Evolutionary conservation across 1,284 basidiomycete genomes (phyloP).

Genomic region (Hypsizygus ulmarius): DNA sequence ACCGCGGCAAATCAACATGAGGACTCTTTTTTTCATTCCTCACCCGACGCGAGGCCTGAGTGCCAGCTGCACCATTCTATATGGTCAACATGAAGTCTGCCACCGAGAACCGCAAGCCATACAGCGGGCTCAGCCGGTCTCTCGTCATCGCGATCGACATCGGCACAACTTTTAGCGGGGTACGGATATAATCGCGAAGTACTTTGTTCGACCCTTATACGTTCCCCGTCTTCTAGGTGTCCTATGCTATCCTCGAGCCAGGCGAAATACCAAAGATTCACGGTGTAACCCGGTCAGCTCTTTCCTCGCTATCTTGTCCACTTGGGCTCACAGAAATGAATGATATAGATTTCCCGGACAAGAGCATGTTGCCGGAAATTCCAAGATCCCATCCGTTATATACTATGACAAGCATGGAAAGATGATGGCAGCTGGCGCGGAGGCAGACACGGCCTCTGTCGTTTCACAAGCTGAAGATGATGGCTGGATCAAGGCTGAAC

Average conservation of each 20-base stretch:
- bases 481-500: conserved; percentile 67
- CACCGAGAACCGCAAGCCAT: conserved; percentile 66
- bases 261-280: conserved; percentile 71
- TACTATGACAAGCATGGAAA: conserved; percentile 64
- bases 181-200: conserved; percentile 24
- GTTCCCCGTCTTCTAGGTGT: conserved; percentile 40
- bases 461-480: conserved; percentile 68
- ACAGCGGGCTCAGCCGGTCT: conserved; percentile 56
- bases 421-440: conserved; percentile 70
- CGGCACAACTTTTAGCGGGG: conserved; percentile 74
- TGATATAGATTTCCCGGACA: conserved; percentile 69
- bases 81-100: conserved; percentile 38
- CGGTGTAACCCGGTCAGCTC: conserved; percentile 62
- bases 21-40: conserved; percentile 13
- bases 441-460: conserved; percentile 61
- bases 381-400: conserved; percentile 74
- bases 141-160: conserved; percentile 74
- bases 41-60: conserved; percentile 9
- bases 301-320: neutral
- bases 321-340: neutral
- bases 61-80: conserved; percentile 9
- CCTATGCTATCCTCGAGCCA: conserved; percentile 74
- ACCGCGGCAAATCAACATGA: conserved; percentile 17
- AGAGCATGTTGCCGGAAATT: conserved; percentile 79
- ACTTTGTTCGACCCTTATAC: conserved; percentile 6